Base-by-base conservation (phyloP, 352 stramenopile species). In the Thraustochytrium sp. region DNA sequence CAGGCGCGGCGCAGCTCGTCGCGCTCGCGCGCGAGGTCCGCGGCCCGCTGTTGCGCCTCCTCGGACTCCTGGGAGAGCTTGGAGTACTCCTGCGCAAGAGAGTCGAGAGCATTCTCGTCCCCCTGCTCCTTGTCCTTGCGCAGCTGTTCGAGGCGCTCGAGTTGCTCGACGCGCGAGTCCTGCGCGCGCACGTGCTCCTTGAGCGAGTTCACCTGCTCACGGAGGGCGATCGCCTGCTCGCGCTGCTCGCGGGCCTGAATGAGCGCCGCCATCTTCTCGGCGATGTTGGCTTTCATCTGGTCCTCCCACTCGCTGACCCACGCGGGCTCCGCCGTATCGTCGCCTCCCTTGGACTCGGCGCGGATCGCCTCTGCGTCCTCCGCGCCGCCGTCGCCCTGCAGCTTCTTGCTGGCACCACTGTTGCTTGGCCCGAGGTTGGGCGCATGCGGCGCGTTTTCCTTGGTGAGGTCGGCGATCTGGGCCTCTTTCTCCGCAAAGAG, bases 61-160 rank as follows among this genome's bases (percentile, higher is more conserved):
- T 80, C 68, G 0, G 68, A 5, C 68, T 80, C 68, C n/a, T 42
- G 31, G n/a, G 68, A 80, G n/a, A 80, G 68, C 53, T 80, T 80
- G 9, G 68, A 80, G 68, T 80, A 80, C 68, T 80, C 68, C 3
- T 29, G 23, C 23, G 53, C 68, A 42, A 80, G 31, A 1, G 31
- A 26, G 51, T 80, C 68, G 5, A 80, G 23, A 3, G 68, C 68
- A 11, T 16, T 64, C 34, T 80, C 68, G 23, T 80, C 36, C 0
- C 46, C 68, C 23, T 46, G 0, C 34, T 80, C 48, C 42, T 80
- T 61, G 5, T 37, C n/a, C n/a, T 61, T 42, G n/a, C 34, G 53
- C 5, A 63, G 26, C 44, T 80, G 16, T 21, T 61, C 53, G 21
- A 80, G 48, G 21, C 40, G 31, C 38, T 80, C 68, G 18, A 61